A percentile compares a stretch with the other conserved stretches of the same genome.
Evolutionary conservation across 2,329 filamentous ascomycete genomes (phyloP).

Genomic region (Cladophialophora chaetospira): DNA sequence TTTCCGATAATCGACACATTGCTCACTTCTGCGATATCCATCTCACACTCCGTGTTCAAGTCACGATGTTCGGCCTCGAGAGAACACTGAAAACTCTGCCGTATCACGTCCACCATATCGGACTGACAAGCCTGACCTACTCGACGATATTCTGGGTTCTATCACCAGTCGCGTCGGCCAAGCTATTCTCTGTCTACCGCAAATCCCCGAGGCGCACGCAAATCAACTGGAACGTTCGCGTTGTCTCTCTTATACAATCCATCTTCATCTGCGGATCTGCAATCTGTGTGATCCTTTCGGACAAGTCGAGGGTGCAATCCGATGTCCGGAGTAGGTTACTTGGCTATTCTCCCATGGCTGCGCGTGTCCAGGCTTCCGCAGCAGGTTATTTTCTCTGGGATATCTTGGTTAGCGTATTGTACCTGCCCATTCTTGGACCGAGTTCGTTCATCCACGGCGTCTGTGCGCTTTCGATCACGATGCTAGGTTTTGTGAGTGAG

Average conservation of each 20-base stretch:
- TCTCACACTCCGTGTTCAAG: too few relatives aligned
- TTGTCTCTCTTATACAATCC: constrained; percentile 80
- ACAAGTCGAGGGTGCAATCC: constrained; percentile 72
- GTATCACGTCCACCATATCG: constrained; percentile 74
- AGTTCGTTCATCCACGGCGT: constrained; percentile 77
- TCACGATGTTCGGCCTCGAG: too few relatives aligned
- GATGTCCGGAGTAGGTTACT: too few relatives aligned
- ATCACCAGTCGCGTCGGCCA: constrained; percentile 66
- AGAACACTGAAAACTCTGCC: too few relatives aligned
- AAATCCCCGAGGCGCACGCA: constrained; percentile 63
- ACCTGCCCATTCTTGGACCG: constrained; percentile 72
- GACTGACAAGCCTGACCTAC: constrained; percentile 68
- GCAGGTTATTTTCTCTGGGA: constrained; percentile 87
- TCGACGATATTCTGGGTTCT: constrained; percentile 66
- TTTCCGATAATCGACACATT: too few relatives aligned
- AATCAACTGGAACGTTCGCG: constrained; percentile 82
- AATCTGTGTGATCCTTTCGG: constrained; percentile 70
- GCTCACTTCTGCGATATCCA: too few relatives aligned
- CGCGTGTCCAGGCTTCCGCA: constrained; percentile 74
- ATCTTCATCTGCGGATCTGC: constrained; percentile 70
- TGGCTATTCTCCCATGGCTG: constrained; percentile 73
- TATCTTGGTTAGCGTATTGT: constrained; percentile 66
- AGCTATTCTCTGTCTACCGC: constrained; percentile 64
- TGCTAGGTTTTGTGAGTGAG: constrained; percentile 73
- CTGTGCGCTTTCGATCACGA: constrained; percentile 72